Conservation (phyloP, 306 rosid species). For the Prunus persica region DNA sequence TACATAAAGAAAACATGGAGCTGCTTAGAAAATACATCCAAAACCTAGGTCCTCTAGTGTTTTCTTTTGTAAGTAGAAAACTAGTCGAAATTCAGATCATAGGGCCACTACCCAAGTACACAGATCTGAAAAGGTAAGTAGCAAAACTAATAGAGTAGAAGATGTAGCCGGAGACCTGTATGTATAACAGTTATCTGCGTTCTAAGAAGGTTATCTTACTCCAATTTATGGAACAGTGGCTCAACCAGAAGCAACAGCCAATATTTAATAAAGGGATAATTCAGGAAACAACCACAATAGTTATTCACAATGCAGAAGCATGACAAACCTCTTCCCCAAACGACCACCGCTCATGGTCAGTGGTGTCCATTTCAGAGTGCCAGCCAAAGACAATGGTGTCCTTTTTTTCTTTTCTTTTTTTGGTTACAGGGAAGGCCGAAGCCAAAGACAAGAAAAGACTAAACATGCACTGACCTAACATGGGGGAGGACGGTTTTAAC, state of each 20-base stretch:
- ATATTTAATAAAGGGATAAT: neutral
- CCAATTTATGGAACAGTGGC: neutral
- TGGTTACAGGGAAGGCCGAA: too few relatives aligned
- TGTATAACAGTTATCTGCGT: neutral
- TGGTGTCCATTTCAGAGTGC: conserved; percentile 70
- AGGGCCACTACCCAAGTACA: neutral
- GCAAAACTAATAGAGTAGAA: neutral
- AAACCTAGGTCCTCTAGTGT: neutral
- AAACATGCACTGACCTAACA: too few relatives aligned
- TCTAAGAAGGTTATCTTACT: neutral
- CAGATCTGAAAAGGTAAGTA: neutral
- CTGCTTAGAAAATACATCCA: neutral
- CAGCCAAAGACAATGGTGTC: neutral
- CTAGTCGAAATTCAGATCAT: neutral
- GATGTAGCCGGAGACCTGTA: neutral
- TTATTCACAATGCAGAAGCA: conserved; percentile 21
- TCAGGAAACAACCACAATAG: conserved; percentile 13
- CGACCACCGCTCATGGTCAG: conserved; percentile 93
- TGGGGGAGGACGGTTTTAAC: too few relatives aligned
- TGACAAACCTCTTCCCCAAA: conserved; percentile 84
- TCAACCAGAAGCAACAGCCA: neutral
- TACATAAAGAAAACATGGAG: neutral
- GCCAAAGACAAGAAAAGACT: too few relatives aligned
- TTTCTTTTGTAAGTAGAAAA: neutral
- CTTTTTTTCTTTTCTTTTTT: too few relatives aligned